These are phyloP conservation scores for Rheum nobile DNA, from an alignment of 148 eudicot species.

Conservation along the genomic window DNA sequence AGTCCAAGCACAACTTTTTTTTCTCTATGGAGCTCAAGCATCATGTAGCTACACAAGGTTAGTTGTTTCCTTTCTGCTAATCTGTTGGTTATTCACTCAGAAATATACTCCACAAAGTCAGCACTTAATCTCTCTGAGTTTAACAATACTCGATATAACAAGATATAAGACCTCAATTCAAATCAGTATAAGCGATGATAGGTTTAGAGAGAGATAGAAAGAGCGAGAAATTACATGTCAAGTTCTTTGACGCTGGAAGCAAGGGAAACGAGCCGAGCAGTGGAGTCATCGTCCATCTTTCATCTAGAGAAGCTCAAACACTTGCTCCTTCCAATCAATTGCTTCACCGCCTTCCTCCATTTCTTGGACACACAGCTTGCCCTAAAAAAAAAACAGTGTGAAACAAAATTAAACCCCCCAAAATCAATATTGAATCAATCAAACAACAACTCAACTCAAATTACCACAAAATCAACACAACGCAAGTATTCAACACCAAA, in stretches of 20 bases:
- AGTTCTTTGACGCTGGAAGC: too few relatives aligned
- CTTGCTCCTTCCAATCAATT: slow-evolving; percentile 57
- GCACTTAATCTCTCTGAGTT: not conserved
- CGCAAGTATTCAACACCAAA: not conserved
- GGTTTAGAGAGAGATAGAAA: not conserved
- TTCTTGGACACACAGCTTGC: slow-evolving; percentile 71
- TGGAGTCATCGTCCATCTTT: too few relatives aligned
- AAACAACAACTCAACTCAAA: not conserved
- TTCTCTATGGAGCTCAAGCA: not conserved
- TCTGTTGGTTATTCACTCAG: not conserved
- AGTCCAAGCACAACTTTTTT: not conserved
- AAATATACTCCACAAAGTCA: not conserved
- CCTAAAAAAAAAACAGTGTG: slow-evolving; percentile 14
- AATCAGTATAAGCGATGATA: too few relatives aligned
- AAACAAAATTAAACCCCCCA: not conserved
- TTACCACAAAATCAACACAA: not conserved
- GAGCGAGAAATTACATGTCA: slow-evolving; percentile 20
- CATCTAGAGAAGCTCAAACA: slow-evolving; percentile 46
- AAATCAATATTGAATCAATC: not conserved
- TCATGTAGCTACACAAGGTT: not conserved
- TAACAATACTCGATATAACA: not conserved
- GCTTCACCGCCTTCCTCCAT: slow-evolving; percentile 86
- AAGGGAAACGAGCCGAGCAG: too few relatives aligned
- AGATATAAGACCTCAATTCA: not conserved
- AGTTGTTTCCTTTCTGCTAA: not conserved